These are phyloP conservation scores for Botrytis fabae DNA, from an alignment of 2,329 filamentous ascomycete species.

Conservation along the genomic window DNA sequence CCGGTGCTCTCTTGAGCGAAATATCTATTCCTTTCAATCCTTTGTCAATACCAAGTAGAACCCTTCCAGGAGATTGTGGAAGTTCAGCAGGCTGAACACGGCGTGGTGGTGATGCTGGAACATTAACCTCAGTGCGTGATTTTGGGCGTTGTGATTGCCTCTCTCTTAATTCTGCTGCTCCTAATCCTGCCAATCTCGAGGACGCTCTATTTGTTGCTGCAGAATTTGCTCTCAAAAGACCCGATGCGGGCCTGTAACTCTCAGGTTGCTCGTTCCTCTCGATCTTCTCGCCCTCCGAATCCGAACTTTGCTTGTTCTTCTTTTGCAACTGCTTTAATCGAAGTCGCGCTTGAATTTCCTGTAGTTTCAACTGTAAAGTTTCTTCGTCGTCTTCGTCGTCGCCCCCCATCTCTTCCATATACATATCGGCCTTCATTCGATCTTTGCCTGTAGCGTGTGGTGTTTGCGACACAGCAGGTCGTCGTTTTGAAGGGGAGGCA, in stretches of 20 bases:
- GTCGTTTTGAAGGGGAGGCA: conserved; percentile 62
- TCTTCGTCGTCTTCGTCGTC: conserved; percentile 80
- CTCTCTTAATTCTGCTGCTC: conserved; percentile 24
- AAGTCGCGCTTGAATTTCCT: conserved; percentile 84
- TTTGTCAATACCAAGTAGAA: conserved; percentile 86
- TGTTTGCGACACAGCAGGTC: conserved; percentile 32
- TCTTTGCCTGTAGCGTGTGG: conserved; percentile 28
- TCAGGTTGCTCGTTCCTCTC: conserved; percentile 25
- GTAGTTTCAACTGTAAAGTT: conserved; percentile 79
- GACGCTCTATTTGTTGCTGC: conserved; percentile 34
- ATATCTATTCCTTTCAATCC: conserved; percentile 78
- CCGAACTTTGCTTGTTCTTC: conserved; percentile 46
- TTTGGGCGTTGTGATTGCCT: conserved; percentile 35
- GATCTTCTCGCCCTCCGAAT: conserved; percentile 32
- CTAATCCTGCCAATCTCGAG: conserved; percentile 32
- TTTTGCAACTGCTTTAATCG: conserved; percentile 85
- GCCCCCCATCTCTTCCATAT: conserved; percentile 43
- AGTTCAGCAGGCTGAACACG: conserved; percentile 52
- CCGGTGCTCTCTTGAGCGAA: conserved; percentile 74
- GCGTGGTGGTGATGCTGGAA: conserved; percentile 74
- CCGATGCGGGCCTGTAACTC: conserved; percentile 25
- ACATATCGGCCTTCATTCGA: conserved; percentile 38
- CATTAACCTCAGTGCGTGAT: conserved; percentile 57
- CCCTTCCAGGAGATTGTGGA: conserved; percentile 74
- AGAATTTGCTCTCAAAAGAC: conserved; percentile 32